Evolutionary conservation across 345 rosid species (phyloP).

Genomic region (Rhizophora apiculata): DNA sequence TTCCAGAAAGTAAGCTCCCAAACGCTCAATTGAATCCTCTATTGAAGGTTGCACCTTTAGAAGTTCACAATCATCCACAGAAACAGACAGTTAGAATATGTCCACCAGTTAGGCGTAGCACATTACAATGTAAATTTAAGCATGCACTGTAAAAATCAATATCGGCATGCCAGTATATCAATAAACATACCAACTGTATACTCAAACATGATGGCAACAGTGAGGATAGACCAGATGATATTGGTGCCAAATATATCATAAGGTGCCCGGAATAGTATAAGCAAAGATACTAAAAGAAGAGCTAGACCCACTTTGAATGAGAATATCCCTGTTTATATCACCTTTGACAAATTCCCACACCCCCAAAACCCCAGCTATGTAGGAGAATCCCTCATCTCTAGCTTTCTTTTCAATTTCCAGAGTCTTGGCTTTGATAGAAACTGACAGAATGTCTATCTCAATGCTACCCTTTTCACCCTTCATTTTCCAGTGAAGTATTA

Average conservation of each 20-base stretch:
- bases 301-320: constrained; percentile 65
- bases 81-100: neutral
- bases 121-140: neutral
- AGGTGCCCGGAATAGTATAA: constrained; percentile 51
- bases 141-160: neutral
- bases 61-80: neutral
- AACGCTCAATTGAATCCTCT: constrained; percentile 69
- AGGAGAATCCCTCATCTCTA: constrained; percentile 17
- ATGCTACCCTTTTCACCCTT: constrained; percentile 52
- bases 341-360: constrained; percentile 56
- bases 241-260: constrained; percentile 55
- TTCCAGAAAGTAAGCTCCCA: constrained; percentile 61
- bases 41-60: constrained; percentile 59
- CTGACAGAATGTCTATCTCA: constrained; percentile 36
- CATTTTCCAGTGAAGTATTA: constrained; percentile 44
- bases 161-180: neutral
- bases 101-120: neutral
- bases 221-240: constrained; percentile 71
- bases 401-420: constrained; percentile 15
- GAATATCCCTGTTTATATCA: constrained; percentile 46
- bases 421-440: constrained; percentile 25
- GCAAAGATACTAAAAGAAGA: constrained; percentile 59
- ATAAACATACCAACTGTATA: constrained; percentile 53
- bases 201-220: constrained; percentile 71
- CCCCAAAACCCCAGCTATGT: constrained; percentile 35